phyloP scores from a whole-genome alignment of 257 asterid species.

The Dorcoceras hygrometricum region DNA sequence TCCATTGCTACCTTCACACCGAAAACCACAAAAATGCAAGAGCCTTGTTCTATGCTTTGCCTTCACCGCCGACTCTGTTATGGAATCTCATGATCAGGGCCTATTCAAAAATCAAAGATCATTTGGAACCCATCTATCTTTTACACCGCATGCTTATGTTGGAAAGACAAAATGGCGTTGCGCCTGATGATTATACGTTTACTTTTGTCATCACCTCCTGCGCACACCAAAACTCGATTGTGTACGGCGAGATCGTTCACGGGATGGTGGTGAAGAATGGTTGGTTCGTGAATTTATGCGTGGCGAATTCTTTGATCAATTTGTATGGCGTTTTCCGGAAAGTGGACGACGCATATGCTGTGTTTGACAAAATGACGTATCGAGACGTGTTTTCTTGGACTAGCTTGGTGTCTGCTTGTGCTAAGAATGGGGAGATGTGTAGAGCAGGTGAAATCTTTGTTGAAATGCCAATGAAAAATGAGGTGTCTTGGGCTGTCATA shows the following conservation, averaged over 20 bases:
- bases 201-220: slow-evolving; percentile 62
- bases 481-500: slow-evolving; percentile 80
- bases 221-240: slow-evolving; percentile 42
- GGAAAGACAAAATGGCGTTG: slow-evolving; percentile 25
- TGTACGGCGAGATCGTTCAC: slow-evolving; percentile 50
- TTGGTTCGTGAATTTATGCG: slow-evolving; percentile 36
- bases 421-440: slow-evolving; percentile 50
- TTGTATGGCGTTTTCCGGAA: slow-evolving; percentile 43
- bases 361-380: slow-evolving; percentile 62
- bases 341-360: slow-evolving; percentile 40
- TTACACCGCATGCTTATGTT: slow-evolving; percentile 43
- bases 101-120: slow-evolving; percentile 44
- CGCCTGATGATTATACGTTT: slow-evolving; percentile 63
- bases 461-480: slow-evolving; percentile 59
- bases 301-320: slow-evolving; percentile 59
- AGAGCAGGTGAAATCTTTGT: slow-evolving; percentile 42
- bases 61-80: slow-evolving; percentile 54
- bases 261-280: slow-evolving; percentile 52
- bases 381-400: slow-evolving; percentile 76
- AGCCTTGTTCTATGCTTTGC: slow-evolving; percentile 47
- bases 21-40: slow-evolving; percentile 38
- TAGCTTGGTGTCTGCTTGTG: slow-evolving; percentile 55
- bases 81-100: slow-evolving; percentile 74
- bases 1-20: slow-evolving; percentile 62
- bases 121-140: slow-evolving; percentile 44